Percentiles rank a stretch among this genome's conserved stretches.
Evolutionary conservation across 2,329 filamentous ascomycete species (phyloP).

Genomic region (Sporothrix curviconia): DNA sequence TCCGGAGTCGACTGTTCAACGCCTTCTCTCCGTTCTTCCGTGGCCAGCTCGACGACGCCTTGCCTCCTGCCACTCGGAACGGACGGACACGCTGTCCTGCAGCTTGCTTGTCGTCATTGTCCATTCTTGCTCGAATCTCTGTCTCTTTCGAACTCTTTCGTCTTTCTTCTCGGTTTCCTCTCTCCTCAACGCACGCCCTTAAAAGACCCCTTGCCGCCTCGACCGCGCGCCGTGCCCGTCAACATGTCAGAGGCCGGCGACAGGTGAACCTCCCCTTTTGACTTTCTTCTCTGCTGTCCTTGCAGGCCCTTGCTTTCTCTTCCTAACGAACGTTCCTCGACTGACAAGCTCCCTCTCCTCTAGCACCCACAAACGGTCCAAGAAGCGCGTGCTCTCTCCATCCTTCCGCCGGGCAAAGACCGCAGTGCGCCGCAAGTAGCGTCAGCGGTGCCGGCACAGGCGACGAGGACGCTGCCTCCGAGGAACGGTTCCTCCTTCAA

Average conservation of each 20-base stretch:
- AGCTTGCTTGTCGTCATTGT: not conserved
- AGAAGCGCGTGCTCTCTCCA: conserved; percentile 46
- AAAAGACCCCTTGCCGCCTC: not conserved
- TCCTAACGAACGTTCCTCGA: no score
- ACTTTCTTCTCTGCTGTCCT: not conserved
- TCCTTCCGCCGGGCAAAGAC: conserved; percentile 50
- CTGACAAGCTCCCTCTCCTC: not conserved
- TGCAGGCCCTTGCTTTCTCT: no score
- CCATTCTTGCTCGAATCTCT: no score
- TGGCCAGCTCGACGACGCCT: not conserved
- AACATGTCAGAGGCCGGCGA: conserved; percentile 29
- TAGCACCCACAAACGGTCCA: conserved; percentile 45
- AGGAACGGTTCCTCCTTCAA: conserved; percentile 40
- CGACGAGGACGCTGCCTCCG: conserved; percentile 39
- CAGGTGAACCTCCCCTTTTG: conserved; percentile 20
- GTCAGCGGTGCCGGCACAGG: conserved; percentile 40
- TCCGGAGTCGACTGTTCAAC: no score
- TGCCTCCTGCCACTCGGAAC: conserved; percentile 6
- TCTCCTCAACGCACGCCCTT: not conserved
- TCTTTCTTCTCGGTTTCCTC: not conserved
- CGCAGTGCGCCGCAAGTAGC: conserved; percentile 34
- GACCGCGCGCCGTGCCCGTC: not conserved
- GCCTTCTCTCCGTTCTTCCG: not conserved
- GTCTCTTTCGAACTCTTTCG: not conserved
- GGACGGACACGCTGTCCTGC: not conserved